Evolutionary conservation across 306 rosid species (phyloP).

Genomic region (Adenanthera pavonina): DNA sequence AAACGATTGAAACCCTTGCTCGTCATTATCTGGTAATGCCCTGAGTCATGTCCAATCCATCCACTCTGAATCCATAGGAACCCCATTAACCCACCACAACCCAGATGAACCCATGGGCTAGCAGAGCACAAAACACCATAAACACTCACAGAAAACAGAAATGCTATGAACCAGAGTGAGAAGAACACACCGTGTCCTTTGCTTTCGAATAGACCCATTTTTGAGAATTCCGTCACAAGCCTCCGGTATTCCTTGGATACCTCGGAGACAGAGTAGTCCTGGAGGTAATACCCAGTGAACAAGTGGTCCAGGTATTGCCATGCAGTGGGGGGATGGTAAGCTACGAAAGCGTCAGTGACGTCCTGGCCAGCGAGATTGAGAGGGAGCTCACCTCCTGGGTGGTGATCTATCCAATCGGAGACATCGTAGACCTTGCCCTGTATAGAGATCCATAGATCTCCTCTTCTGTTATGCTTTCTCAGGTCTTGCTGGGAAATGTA

Average conservation of each 20-base stretch:
- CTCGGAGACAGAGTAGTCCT: constrained; percentile 63
- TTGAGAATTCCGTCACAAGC: constrained; percentile 46
- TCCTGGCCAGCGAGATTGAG: constrained; percentile 82
- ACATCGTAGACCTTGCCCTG: constrained; percentile 78
- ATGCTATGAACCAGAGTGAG: constrained; percentile 32
- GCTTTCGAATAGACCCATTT: constrained; percentile 54
- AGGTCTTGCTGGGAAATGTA: constrained; percentile 44
- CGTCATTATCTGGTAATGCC: constrained; percentile 63
- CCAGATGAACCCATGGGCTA: constrained; percentile 50
- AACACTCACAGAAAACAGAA: constrained; percentile 48
- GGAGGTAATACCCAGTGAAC: constrained; percentile 57
- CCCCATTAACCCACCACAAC: constrained; percentile 54
- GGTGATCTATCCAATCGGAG: constrained; percentile 58
- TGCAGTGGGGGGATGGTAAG: constrained; percentile 69
- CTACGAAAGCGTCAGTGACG: constrained; percentile 80
- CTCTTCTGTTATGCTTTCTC: constrained; percentile 40
- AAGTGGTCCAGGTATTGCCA: constrained; percentile 47
- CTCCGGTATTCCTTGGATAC: constrained; percentile 62
- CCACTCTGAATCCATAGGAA: constrained; percentile 73
- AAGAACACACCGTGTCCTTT: constrained; percentile 60
- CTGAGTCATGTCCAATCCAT: constrained; percentile 80
- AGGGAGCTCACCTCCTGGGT: constrained; percentile 78
- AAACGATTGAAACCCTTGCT: constrained; percentile 43
- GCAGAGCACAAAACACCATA: constrained; percentile 57
- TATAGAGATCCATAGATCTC: constrained; percentile 79